Base-by-base conservation (phyloP, 441 rosid genomes). In the Brassica balearica region DNA sequence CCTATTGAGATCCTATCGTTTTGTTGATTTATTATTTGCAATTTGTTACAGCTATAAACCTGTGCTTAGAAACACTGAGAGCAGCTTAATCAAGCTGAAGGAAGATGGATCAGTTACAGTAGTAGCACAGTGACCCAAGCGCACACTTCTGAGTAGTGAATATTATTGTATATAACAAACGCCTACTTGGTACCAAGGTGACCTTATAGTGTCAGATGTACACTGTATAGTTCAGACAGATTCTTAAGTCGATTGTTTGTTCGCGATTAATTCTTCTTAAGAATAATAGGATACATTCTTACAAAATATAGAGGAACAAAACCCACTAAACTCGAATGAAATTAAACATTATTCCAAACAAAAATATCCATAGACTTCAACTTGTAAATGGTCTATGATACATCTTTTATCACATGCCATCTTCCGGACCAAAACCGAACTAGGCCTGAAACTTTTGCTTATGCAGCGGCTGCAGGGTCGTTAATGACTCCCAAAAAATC, bases 41-140 rank as follows among this genome's bases (percentile, higher is more conserved):
- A 15, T 63, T 29, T 65, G 1, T 64, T 82, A 84, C 96, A 92
- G 99, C 70, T 95, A 95, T 70, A 93, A 88, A 72, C 97, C 99
- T 6, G 89, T 93, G 63, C 85, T 95, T 22, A 84, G 94, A 72
- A 93, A 91, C 84, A 92, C 93, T 1, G 97, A 96, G 82, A 87
- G 88, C 83, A 86, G 83, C 19, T 25, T 25, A 73, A 86, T 95
- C 83, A 93, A 92, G 82, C 88, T 95, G 89, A 95, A 92, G 88
- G 96, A 87, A 83, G 99, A 91, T 58, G 87, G 93, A 59, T 84
- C 86, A 0, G 85, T 87, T 68, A 70, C 84, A 1, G 90, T 15
- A 15, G 17, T 15, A 15, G 17, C 17, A 15, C 17, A 15, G 17
- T 15, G 17, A 15, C 17, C 17, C 17, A 15, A 15, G 17, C 17